Conservation (phyloP, 2,329 filamentous ascomycete genomes). For the Byssoonygena ceratinophila region DNA sequence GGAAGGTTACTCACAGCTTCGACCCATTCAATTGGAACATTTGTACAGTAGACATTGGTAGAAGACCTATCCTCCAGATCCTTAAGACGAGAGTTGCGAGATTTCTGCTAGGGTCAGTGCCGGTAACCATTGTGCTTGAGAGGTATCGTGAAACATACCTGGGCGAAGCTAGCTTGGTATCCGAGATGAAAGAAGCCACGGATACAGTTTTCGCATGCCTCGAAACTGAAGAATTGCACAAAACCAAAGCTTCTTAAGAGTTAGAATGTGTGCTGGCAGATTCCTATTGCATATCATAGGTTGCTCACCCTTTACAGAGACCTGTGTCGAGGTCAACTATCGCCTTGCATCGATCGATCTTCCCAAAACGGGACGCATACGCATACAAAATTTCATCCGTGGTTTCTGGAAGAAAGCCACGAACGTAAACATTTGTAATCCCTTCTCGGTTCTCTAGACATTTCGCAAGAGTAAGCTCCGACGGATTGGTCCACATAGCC, state of each 20-base stretch:
- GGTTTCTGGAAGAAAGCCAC: slow-evolving; percentile 87
- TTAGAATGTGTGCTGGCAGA: slow-evolving; percentile 23
- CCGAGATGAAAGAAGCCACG: slow-evolving; percentile 87
- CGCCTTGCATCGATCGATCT: slow-evolving; percentile 93
- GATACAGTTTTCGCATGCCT: slow-evolving; percentile 90
- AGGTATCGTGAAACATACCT: slow-evolving; percentile 45
- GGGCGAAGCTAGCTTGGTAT: slow-evolving; percentile 94
- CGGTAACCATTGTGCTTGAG: slow-evolving; percentile 16
- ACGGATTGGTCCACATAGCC: slow-evolving; percentile 68
- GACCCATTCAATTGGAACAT: slow-evolving; percentile 81
- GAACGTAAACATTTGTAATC: slow-evolving; percentile 97
- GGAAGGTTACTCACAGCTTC: slow-evolving; percentile 59
- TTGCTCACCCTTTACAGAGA: slow-evolving; percentile 81
- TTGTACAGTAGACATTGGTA: slow-evolving; percentile 96
- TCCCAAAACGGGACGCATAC: slow-evolving; percentile 80
- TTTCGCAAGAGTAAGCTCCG: slow-evolving; percentile 83
- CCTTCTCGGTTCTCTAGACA: slow-evolving; percentile 89
- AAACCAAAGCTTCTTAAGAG: slow-evolving; percentile 68
- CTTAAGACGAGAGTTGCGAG: slow-evolving; percentile 96
- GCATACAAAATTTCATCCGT: slow-evolving; percentile 77
- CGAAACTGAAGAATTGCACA: slow-evolving; percentile 81
- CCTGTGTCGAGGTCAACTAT: slow-evolving; percentile 93
- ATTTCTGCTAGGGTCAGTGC: slow-evolving; percentile 55
- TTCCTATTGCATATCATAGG: slow-evolving; percentile 3
- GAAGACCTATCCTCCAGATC: slow-evolving; percentile 81